A percentile compares a stretch with the other conserved stretches of the same genome.
Evolutionary conservation across 75 land plant species (phyloP).

Genomic region (Adiantum capillusveneris): DNA sequence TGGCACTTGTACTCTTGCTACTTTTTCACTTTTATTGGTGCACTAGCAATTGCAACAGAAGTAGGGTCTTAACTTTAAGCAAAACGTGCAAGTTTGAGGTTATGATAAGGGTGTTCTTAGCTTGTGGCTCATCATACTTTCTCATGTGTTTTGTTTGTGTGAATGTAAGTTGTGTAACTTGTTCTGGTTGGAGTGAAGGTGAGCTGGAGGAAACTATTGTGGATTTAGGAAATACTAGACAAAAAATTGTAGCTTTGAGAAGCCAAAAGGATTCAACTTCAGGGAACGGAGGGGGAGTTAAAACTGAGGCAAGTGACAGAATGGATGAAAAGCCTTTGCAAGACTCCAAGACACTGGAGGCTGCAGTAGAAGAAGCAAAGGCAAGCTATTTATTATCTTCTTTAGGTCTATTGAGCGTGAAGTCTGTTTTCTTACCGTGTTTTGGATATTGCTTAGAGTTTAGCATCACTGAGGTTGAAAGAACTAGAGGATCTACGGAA

Average conservation of each 20-base stretch:
- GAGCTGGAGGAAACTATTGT: slow-evolving; percentile 58
- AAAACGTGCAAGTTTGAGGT: no score
- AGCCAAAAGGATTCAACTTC: slow-evolving; percentile 44
- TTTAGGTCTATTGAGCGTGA: neutral
- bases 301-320: slow-evolving; percentile 37
- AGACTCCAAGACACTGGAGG: slow-evolving; percentile 52
- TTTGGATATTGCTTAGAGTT: slow-evolving; percentile 31
- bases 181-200: slow-evolving; percentile 28
- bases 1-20: no score
- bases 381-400: slow-evolving; percentile 23
- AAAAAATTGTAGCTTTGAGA: slow-evolving; percentile 51
- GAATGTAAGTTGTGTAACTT: slow-evolving; percentile 5
- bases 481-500: slow-evolving; percentile 55
- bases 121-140: neutral
- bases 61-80: no score
- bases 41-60: no score
- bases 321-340: slow-evolving; percentile 46
- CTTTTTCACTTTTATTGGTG: no score
- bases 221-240: slow-evolving; percentile 61
- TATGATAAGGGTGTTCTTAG: neutral
- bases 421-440: slow-evolving; percentile 1
- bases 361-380: slow-evolving; percentile 51
- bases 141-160: neutral
- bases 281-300: slow-evolving; percentile 30
- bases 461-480: slow-evolving; percentile 32